Percentiles rank a stretch among this genome's conserved stretches.
Evolutionary conservation across 768 basidiomycete genomes (phyloP).

Genomic region (Pluteus cervinus): DNA sequence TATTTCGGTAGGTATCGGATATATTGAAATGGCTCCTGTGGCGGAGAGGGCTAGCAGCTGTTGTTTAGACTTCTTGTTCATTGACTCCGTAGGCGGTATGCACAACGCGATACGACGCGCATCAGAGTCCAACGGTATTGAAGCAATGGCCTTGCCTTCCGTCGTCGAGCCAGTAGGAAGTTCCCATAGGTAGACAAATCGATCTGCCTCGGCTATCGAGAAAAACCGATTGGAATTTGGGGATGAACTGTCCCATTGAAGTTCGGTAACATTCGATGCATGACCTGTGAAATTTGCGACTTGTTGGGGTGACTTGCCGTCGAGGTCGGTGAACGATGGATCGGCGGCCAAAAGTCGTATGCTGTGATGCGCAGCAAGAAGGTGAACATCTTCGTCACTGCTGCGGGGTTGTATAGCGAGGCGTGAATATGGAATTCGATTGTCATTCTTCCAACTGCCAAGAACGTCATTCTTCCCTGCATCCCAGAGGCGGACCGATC

Average conservation of each 20-base stretch:
- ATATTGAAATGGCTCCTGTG: slow-evolving; percentile 54
- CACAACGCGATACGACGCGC: slow-evolving; percentile 40
- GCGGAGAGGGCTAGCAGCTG: slow-evolving; percentile 50
- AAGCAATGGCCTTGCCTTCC: slow-evolving; percentile 51
- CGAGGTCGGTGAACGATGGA: slow-evolving; percentile 16
- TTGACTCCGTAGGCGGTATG: slow-evolving; percentile 16
- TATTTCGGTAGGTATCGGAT: slow-evolving; percentile 44
- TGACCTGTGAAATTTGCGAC: slow-evolving; percentile 59
- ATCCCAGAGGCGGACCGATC: slow-evolving; percentile 54
- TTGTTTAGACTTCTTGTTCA: slow-evolving; percentile 18
- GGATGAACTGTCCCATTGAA: slow-evolving; percentile 46
- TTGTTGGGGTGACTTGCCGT: slow-evolving; percentile 37
- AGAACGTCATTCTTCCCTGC: slow-evolving; percentile 40
- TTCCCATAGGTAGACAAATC: slow-evolving; percentile 59
- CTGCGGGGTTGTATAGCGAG: slow-evolving; percentile 36
- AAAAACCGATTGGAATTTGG: slow-evolving; percentile 41
- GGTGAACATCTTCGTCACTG: slow-evolving; percentile 32
- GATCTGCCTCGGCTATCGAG: slow-evolving; percentile 57
- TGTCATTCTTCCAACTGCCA: slow-evolving; percentile 50
- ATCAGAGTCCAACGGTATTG: slow-evolving; percentile 59
- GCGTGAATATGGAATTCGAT: slow-evolving; percentile 51
- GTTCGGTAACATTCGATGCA: slow-evolving; percentile 45
- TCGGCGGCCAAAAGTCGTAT: slow-evolving; percentile 45
- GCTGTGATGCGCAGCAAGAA: slow-evolving; percentile 56
- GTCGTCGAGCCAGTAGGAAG: slow-evolving; percentile 31